Evolutionary conservation across 2,329 filamentous ascomycete species (phyloP).

Genomic region (Alternaria arborescens): DNA sequence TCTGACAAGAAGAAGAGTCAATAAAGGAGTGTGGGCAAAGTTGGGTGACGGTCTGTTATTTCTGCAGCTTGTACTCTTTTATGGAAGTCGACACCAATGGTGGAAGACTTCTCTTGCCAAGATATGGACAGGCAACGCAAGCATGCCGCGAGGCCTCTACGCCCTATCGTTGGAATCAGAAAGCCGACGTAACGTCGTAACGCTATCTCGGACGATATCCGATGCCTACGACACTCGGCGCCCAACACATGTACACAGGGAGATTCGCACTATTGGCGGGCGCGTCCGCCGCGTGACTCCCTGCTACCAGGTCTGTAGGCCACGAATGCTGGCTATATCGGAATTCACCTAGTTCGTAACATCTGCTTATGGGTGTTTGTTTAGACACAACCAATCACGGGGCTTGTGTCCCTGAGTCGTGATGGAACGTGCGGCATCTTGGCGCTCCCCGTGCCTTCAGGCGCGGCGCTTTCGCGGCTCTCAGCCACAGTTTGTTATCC

Average conservation of each 20-base stretch:
- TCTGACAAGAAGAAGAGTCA: neutral
- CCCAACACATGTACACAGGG: neutral
- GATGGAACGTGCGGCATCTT: neutral
- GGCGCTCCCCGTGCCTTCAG: neutral
- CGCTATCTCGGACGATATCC: neutral
- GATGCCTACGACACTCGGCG: neutral
- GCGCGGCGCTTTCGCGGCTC: neutral
- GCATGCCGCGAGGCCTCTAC: neutral
- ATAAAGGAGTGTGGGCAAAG: neutral
- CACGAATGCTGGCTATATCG: neutral
- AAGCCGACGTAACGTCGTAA: neutral
- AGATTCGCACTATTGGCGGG: neutral
- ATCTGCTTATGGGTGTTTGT: neutral
- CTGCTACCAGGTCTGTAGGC: neutral
- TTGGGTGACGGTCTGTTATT: neutral
- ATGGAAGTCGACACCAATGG: neutral
- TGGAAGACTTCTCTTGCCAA: neutral
- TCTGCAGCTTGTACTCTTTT: neutral
- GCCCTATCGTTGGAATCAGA: neutral
- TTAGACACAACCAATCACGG: neutral
- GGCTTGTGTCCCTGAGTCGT: neutral
- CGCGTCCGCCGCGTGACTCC: neutral
- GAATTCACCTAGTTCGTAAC: neutral
- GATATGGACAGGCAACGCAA: neutral
- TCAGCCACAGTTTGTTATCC: neutral